phyloP scores from a whole-genome alignment of 2,329 filamentous ascomycete genomes.

The Penicillium sp. region DNA sequence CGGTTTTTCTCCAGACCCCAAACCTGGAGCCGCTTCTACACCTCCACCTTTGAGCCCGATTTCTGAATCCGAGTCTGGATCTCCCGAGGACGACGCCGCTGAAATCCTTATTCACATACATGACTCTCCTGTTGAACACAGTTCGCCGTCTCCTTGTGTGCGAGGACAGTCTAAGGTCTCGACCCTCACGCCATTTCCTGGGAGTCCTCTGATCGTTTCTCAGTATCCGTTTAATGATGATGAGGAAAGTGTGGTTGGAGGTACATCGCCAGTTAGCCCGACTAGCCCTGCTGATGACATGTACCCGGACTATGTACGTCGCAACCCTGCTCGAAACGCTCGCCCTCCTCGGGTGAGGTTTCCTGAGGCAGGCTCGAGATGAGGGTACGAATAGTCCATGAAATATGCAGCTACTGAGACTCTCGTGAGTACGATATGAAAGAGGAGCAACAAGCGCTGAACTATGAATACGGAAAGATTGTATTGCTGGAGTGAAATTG shows the following conservation, averaged over 20 bases:
- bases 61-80: no score
- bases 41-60: no score
- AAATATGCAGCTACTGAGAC: no score
- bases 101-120: not conserved
- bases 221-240: not conserved
- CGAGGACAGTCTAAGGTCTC: not conserved
- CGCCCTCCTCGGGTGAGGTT: not conserved
- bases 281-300: not conserved
- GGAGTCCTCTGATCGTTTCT: not conserved
- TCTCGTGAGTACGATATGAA: no score
- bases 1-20: not conserved
- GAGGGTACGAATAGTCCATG: no score
- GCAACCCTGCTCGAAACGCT: constrained; percentile 8
- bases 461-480: no score
- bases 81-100: not conserved
- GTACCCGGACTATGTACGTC: not conserved
- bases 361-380: no score
- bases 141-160: not conserved
- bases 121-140: not conserved
- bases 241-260: not conserved
- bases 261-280: not conserved
- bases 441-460: no score
- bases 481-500: not conserved
- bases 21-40: no score
- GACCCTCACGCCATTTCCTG: not conserved